A percentile compares a stretch with the other conserved stretches of the same genome.
phyloP scores from a whole-genome alignment of 164 flowering plant species.

The Macadamia tetraphylla region DNA sequence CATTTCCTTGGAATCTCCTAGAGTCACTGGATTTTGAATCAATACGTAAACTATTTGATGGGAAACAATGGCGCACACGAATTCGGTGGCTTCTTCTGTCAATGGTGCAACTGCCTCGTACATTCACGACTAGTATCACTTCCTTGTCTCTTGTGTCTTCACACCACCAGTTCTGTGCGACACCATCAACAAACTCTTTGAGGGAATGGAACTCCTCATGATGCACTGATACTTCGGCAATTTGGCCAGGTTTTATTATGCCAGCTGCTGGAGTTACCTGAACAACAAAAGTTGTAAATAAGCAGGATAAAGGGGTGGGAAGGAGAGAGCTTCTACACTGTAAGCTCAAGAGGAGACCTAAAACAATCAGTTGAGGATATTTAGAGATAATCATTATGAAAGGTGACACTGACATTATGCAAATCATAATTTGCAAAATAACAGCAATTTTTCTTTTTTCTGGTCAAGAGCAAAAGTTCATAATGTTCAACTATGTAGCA shows the following conservation, averaged over 20 bases:
- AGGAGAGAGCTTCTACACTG: too few species aligned
- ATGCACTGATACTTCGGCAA: conserved; percentile 57
- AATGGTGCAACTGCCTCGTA: conserved; percentile 48
- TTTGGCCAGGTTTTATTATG: conserved; percentile 55
- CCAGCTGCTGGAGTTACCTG: conserved; percentile 87
- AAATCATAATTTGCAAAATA: neutral
- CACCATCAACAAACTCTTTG: conserved; percentile 73
- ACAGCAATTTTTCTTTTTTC: too few species aligned
- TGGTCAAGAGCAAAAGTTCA: neutral
- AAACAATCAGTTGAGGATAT: neutral
- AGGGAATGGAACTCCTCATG: conserved; percentile 59
- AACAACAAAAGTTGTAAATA: neutral
- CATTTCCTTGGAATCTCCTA: conserved; percentile 26
- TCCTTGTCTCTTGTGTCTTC: conserved; percentile 91
- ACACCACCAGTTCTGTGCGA: conserved; percentile 82
- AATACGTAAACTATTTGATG: conserved; percentile 34
- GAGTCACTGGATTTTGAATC: conserved; percentile 32
- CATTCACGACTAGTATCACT: conserved; percentile 41
- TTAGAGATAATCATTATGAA: neutral
- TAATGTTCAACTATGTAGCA: neutral
- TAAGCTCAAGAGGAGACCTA: neutral
- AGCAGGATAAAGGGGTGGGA: too few species aligned
- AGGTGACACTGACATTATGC: neutral
- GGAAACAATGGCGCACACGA: conserved; percentile 50
- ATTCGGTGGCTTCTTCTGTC: conserved; percentile 45